A percentile compares a stretch with the other conserved stretches of the same genome.
These are phyloP conservation scores for Cercospora sesami DNA, from an alignment of 2,329 filamentous ascomycete genomes.

Conservation along the genomic window DNA sequence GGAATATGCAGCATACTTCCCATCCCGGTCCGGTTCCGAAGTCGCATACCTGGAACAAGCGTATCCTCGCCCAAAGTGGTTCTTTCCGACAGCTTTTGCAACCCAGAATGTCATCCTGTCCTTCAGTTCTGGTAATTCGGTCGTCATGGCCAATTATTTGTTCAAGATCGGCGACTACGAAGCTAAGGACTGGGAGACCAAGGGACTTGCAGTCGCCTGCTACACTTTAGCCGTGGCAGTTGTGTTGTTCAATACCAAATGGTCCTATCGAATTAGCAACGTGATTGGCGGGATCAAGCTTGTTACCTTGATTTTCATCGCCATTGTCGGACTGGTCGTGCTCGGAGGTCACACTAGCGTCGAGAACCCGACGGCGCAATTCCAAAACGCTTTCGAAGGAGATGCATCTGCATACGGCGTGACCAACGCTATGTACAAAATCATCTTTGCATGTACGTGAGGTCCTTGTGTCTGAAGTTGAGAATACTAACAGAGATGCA, in stretches of 20 bases:
- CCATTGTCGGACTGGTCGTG: constrained; percentile 59
- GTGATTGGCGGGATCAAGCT: constrained; percentile 61
- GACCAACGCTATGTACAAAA: constrained; percentile 58
- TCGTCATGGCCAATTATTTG: constrained; percentile 60
- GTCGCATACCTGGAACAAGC: constrained; percentile 70
- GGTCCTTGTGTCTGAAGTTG: neutral
- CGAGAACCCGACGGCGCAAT: constrained; percentile 55
- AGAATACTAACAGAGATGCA: neutral
- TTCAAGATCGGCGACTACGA: constrained; percentile 56
- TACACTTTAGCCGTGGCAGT: constrained; percentile 56
- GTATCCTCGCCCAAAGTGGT: constrained; percentile 62
- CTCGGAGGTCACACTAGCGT: constrained; percentile 58
- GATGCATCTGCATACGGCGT: constrained; percentile 51
- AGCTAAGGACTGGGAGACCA: constrained; percentile 63
- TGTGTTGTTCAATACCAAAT: constrained; percentile 57
- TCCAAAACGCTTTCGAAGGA: constrained; percentile 56
- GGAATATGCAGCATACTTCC: constrained; percentile 65
- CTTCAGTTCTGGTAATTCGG: constrained; percentile 65
- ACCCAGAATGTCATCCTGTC: constrained; percentile 64
- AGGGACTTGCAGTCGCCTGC: constrained; percentile 64
- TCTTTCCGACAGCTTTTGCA: constrained; percentile 65
- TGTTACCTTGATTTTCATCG: constrained; percentile 58
- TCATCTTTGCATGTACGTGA: constrained; percentile 46
- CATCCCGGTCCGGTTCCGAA: constrained; percentile 64
- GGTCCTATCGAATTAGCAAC: constrained; percentile 58